Conservation (phyloP, 371 early-diverging fungal genomes). For the Blakeslea trispora region DNA sequence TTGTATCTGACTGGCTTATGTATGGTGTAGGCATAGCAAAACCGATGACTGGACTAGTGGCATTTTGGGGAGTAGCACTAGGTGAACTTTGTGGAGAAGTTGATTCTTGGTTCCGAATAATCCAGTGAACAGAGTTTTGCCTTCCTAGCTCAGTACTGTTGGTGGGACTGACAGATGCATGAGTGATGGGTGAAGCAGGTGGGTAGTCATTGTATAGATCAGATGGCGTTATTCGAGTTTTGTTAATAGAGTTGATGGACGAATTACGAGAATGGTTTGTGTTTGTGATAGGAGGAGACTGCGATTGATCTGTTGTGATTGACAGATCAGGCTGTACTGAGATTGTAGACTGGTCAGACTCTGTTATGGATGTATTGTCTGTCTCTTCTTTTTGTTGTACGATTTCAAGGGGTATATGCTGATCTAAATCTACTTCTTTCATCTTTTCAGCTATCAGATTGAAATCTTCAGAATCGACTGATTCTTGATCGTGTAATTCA, state of each 20-base stretch:
- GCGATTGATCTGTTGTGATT: background rate
- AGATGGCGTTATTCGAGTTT: background rate
- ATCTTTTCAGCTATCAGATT: constrained; percentile 18
- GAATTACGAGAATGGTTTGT: background rate
- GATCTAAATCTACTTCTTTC: constrained; percentile 16
- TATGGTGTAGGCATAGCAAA: background rate
- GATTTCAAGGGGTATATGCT: background rate
- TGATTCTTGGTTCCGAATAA: constrained; percentile 4
- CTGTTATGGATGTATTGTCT: background rate
- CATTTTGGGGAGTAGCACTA: background rate
- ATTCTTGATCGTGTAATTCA: background rate
- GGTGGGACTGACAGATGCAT: background rate
- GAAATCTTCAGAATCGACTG: constrained; percentile 8
- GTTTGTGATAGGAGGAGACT: background rate
- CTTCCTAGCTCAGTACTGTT: constrained; percentile 4
- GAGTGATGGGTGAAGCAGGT: background rate
- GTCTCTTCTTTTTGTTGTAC: constrained; percentile 1
- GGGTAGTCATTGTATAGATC: background rate
- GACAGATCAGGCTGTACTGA: background rate
- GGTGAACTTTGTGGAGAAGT: background rate
- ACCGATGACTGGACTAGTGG: background rate
- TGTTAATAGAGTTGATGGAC: background rate
- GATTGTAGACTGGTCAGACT: background rate
- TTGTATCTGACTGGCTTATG: background rate
- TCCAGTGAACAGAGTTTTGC: constrained; percentile 7